Base-by-base conservation (phyloP, 2,329 filamentous ascomycete genomes). In the Daldinia eschscholtzii region DNA sequence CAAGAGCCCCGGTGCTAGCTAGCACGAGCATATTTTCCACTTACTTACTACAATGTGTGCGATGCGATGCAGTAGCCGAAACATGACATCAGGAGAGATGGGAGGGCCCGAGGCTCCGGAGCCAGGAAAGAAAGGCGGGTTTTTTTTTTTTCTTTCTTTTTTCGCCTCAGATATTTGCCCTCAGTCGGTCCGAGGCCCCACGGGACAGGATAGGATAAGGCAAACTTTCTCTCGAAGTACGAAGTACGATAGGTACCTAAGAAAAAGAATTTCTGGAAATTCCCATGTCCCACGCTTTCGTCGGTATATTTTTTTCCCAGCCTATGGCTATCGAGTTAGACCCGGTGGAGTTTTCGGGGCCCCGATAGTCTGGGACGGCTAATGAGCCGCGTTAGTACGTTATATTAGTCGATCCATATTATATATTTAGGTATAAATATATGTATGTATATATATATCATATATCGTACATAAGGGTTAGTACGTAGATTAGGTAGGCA, bases 361-460 rank as follows among this genome's bases (percentile, higher is more conserved):
- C 6, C 66, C 66, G 66, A 63, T 55, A 50, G 57, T 60, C 55
- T 65, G 66, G 66, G 30, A 65, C 62, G 66, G 53, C 44, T 57
- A 33, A 58, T 65, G 57, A 57, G 65, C 61, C 65, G 57, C 30
- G 42, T 23, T 64, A 53, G 56, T 57, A 10, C 39, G 65, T 26
- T 42, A 26, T 13, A 6, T 50, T 33, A 33, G 46, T 33, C 13
- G 15, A 28, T 50, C 41, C 10, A 35, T 23, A 23, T 23, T 23
- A 23, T 23, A 23, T 23, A 23, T 23, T 23, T 23, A 23, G 20
- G 20, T 23, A 23, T 23, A 23, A 23, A 23, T 23, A 23, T 23
- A 23, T 23, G 2, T 23, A 23, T n/a, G 2, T 23, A 23, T 23
- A 23, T 23, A 1, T 23, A 23, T 23, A 23, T 23, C 18, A 2